Base-by-base conservation (phyloP, 1,284 basidiomycete genomes). In the Trametes pubescens region DNA sequence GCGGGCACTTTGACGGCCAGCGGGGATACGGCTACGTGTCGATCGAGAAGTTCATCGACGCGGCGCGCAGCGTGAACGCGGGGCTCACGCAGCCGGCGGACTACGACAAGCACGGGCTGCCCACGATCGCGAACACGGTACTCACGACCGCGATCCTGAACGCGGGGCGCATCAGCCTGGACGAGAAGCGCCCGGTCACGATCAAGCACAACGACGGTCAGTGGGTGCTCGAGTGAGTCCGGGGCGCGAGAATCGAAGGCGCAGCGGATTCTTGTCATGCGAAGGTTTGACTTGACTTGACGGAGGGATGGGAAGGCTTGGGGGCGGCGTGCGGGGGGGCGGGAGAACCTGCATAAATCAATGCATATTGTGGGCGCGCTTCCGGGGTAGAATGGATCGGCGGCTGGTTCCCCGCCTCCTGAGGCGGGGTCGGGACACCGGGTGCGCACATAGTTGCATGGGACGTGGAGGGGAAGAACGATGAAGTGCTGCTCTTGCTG, bases 1-100 rank as follows among this genome's bases (percentile, higher is more conserved):
- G 87, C 63, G 95, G 95, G 14, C 92, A 93, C 79, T 97, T 97
- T 74, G 94, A 96, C 72, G 94, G 94, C 40, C 95, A 96, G 78
- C 87, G 90, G 63, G 95, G 95, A 6, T 98, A 97, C 77, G 95
- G 91, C 72, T 86, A 97, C 76, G 82, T 96, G 69, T 95, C 93
- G 21, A 91, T 97, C 71, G 95, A 96, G 78, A 96, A 94, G 79
- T 97, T 97, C 78, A 82, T 96, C 75, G 92, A 91, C 74, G 92
- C 91, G 11, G 86, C 88, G 48, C 85, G 88, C 51, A 84, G 84
- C 65, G 93, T 96, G 71, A 94, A 95, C 71, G 86, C 89, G 14
- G 88, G 89, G 18, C 75, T 82, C 62, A 79, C 85, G 52, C 84
- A 84, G 77, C 87, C 89, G 21, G 82, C 75, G 40, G 89, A 93